Evolutionary conservation across 2,329 filamentous ascomycete genomes (phyloP), one percentile per base, ranked within the genome.

Genomic region (Zasmidium angulare): DNA sequence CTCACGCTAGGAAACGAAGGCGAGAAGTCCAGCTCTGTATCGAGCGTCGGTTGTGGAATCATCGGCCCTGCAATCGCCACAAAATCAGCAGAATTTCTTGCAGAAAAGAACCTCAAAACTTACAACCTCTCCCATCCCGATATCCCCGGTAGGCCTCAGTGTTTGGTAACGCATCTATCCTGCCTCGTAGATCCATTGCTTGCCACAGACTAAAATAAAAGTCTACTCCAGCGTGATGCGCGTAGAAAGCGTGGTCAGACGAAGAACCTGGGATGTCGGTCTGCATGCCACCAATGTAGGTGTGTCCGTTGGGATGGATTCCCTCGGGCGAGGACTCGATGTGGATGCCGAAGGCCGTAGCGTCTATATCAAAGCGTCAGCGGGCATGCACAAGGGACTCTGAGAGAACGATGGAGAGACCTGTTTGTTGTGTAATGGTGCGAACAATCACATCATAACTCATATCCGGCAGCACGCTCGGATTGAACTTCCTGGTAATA

Each of bases 191-290:
- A 52, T 81, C 74, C 49, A 75, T 64, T 58, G 76, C 77, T 66
- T 82, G 80, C 80, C 81, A 83, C 11, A 77, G 78, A 72, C 76
- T 78, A 69, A 74, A 82, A 1, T 75, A 62, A 1, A 77, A 72
- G 47, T 60, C 58, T 2, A 82, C 75, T 72, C 76, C 76, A 9
- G 62, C 64, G 58, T 82, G 80, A 61, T 82, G 80, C 23, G 79
- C 70, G 68, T 75, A 82, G 71, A 82, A 82, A 12, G 72, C 66
- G 1, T 78, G 79, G 53, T 83, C 80, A 10, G 70, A 74, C 0
- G 80, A 77, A 11, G 76, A 78, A 1, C 75, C 72, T 53, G 69
- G 65, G 57, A 76, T 78, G 66, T 82, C 79, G 19, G 72, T 71
- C 4, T 76, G 77, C 0, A 75, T 72, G 56, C 81, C 78, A 12